Evolutionary conservation across 164 flowering plant genomes (phyloP), one percentile per base, ranked within the genome.

Genomic region (Sextonia rubra): DNA sequence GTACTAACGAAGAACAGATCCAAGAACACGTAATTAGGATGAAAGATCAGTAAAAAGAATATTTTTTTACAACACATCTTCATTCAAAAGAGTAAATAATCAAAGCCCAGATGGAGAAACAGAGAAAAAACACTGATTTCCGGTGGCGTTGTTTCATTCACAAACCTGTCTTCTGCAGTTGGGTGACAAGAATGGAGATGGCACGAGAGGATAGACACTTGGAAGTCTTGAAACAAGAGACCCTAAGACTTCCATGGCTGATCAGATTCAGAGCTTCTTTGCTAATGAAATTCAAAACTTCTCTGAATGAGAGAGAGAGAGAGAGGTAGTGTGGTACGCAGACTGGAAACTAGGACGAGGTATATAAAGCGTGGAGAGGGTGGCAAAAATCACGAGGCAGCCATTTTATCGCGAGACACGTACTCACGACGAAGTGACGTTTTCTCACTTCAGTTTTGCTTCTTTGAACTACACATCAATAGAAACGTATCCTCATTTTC

Each of bases 161-260:
- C 69, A 56, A 12, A 83, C 89, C 87, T 68, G 74, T 78, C 75
- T 83, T 78, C 71, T 71, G 74, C 72, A 79, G 66, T 64, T 60
- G 49, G 60, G 68, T 20, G 29, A 71, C 14, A 77, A 69, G 24
- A 60, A 52, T 20, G 79, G 71, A 64, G 77, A 3, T 60, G 47
- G 58, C 2, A 74, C 56, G 68, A 70, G 68, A 65, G 78, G 76
- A 65, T 68, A 68, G 29, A 66, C 14, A 24, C 77, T n/a, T 47
- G 76, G 68, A 69, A 58, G 64, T 26, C 73, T 49, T 63, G 32
- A 66, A 11, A 71, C 22, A 4, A 77, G 14, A 74, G 70, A 66
- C 64, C 78, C 80, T 23, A 77, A 60, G 60, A 71, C 78, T 1
- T 85, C 82, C 86, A 85, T 85, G 20, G 66, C 70, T 60, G 69